Percentiles rank a stretch among this genome's conserved stretches.
phyloP scores from a whole-genome alignment of 768 basidiomycete genomes.

The Auriscalpium microsporum region DNA sequence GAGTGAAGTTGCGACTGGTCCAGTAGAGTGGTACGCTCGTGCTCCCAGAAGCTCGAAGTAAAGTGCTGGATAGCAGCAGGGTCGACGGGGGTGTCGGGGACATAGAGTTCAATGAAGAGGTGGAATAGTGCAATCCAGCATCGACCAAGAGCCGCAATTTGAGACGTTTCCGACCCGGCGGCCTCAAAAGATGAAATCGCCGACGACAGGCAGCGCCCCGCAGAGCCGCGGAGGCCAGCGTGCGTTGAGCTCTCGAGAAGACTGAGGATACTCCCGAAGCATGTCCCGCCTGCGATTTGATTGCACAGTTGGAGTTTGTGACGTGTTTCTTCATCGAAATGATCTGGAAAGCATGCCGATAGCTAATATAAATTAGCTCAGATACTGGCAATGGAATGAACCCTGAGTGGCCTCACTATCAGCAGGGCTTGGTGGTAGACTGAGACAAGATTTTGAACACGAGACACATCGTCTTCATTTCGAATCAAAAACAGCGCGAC shows the following conservation, averaged over 20 bases:
- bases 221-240: not conserved
- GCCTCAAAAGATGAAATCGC: not conserved
- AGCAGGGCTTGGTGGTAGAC: not conserved
- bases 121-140: slow-evolving; percentile 56
- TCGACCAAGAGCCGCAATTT: slow-evolving; percentile 25
- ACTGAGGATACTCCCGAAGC: not conserved
- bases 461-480: not conserved
- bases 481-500: not conserved
- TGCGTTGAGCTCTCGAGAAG: slow-evolving; percentile 7
- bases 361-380: not conserved
- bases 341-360: slow-evolving; percentile 5
- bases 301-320: not conserved
- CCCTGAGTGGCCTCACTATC: not conserved
- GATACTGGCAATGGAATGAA: not conserved
- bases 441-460: not conserved
- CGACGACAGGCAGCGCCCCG: slow-evolving; percentile 1
- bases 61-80: slow-evolving; percentile 62
- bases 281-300: not conserved
- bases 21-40: slow-evolving; percentile 32
- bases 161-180: not conserved
- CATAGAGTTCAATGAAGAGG: slow-evolving; percentile 58
- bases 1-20: slow-evolving; percentile 47
- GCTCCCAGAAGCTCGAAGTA: slow-evolving; percentile 33
- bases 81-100: slow-evolving; percentile 83
- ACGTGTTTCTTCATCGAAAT: slow-evolving; percentile 9